Conservation (phyloP, 192 early-diverging fungal species). For the Coemansia sp. region DNA sequence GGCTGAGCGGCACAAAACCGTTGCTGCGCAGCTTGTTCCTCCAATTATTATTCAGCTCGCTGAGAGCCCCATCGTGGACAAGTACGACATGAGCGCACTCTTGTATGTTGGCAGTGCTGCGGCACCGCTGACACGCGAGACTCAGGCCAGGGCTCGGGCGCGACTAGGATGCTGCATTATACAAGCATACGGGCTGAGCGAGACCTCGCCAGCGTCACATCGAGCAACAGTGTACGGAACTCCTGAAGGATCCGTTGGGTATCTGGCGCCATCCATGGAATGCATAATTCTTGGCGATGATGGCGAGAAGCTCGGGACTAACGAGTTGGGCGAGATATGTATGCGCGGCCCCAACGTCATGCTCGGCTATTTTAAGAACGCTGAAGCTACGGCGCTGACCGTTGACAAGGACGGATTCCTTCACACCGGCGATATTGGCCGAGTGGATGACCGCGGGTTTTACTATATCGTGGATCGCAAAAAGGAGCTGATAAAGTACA, state of each 20-base stretch:
- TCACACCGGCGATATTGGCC: conserved; percentile 82
- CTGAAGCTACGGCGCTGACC: conserved; percentile 69
- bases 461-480: conserved; percentile 72
- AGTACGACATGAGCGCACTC: conserved; percentile 74
- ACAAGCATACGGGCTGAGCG: conserved; percentile 71
- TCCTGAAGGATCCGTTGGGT: conserved; percentile 65
- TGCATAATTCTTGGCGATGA: conserved; percentile 74
- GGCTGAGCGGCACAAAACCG: conserved; percentile 72
- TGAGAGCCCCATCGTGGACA: conserved; percentile 70
- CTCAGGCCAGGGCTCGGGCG: conserved; percentile 56
- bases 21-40: conserved; percentile 65
- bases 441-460: conserved; percentile 63
- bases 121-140: conserved; percentile 74
- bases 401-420: conserved; percentile 78
- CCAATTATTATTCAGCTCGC: conserved; percentile 71
- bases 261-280: conserved; percentile 70
- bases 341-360: conserved; percentile 87
- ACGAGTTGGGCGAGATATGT: conserved; percentile 83
- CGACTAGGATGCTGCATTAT: conserved; percentile 49
- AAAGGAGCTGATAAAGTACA: conserved; percentile 97
- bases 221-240: conserved; percentile 13
- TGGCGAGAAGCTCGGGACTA: conserved; percentile 61
- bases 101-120: conserved; percentile 69
- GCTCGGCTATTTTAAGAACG: conserved; percentile 84
- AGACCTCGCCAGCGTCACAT: conserved; percentile 48